phyloP scores from a whole-genome alignment of 1,284 basidiomycete species.

The Mycosarcoma maydis region DNA sequence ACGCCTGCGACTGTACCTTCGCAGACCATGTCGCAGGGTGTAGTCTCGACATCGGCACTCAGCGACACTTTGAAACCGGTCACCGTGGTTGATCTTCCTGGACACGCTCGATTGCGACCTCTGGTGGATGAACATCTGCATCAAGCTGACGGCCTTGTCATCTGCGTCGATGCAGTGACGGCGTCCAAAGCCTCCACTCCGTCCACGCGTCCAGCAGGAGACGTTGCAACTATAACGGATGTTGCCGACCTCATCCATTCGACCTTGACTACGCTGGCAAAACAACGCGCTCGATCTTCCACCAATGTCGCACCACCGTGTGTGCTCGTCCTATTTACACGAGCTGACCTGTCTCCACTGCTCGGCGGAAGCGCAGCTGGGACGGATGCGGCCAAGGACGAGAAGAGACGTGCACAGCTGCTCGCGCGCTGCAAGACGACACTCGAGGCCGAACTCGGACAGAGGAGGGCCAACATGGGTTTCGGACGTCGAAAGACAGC shows the following conservation, averaged over 20 bases:
- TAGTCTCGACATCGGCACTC: slow-evolving; percentile 7
- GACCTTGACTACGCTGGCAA: slow-evolving; percentile 50
- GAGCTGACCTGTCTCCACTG: slow-evolving; percentile 60
- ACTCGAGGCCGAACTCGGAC: slow-evolving; percentile 53
- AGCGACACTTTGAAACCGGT: slow-evolving; percentile 20
- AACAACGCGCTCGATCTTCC: slow-evolving; percentile 14
- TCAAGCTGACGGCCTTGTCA: slow-evolving; percentile 57
- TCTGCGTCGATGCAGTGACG: slow-evolving; percentile 61
- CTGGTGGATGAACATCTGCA: slow-evolving; percentile 45
- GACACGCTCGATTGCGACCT: slow-evolving; percentile 57
- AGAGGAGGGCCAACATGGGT: slow-evolving; percentile 54
- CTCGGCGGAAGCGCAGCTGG: slow-evolving; percentile 43
- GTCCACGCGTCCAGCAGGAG: slow-evolving; percentile 5
- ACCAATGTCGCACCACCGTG: slow-evolving; percentile 34
- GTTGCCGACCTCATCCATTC: slow-evolving; percentile 54
- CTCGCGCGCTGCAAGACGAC: slow-evolving; percentile 57
- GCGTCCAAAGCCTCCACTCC: slow-evolving; percentile 48
- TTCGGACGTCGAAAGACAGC: slow-evolving; percentile 26
- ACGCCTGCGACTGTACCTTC: slow-evolving; percentile 52
- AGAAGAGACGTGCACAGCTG: slow-evolving; percentile 55
- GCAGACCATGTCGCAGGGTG: slow-evolving; percentile 45
- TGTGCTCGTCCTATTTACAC: slow-evolving; percentile 59
- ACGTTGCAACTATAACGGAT: slow-evolving; percentile 40
- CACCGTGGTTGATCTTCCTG: slow-evolving; percentile 57
- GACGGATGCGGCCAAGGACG: slow-evolving; percentile 43